Evolutionary conservation across 2,329 filamentous ascomycete species (phyloP).

Genomic region (Alternaria gansuensis): DNA sequence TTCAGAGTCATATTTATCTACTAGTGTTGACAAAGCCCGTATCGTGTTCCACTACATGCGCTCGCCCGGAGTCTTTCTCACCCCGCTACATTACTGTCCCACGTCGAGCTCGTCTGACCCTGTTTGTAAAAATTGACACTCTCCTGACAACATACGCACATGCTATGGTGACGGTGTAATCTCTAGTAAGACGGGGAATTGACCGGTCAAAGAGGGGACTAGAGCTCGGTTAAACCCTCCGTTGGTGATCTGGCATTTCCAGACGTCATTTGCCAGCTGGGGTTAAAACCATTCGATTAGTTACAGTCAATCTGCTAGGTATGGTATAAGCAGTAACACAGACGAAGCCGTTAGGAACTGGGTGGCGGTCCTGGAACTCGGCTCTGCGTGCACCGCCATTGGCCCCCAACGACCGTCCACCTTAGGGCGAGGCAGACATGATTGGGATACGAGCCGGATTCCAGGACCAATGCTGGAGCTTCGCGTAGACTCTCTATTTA

Average conservation of each 20-base stretch:
- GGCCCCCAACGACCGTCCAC: conserved; percentile 12
- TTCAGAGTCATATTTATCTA: neutral
- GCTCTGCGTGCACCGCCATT: conserved; percentile 18
- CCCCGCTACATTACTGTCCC: neutral
- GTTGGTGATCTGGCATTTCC: neutral
- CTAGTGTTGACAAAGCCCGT: neutral
- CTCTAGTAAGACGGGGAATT: conserved; percentile 9
- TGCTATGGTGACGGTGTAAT: conserved; percentile 8
- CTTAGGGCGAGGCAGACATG: conserved; percentile 27
- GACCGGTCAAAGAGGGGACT: conserved; percentile 7
- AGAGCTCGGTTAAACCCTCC: neutral
- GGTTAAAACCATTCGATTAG: neutral
- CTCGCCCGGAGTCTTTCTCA: neutral
- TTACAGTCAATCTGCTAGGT: neutral
- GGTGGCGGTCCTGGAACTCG: conserved; percentile 13
- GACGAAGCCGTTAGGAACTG: conserved; percentile 9
- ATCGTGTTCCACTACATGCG: neutral
- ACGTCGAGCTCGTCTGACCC: neutral
- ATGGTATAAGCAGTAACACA: conserved; percentile 11
- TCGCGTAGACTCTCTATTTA: conserved; percentile 14
- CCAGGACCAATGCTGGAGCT: conserved; percentile 1
- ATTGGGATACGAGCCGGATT: conserved; percentile 13
- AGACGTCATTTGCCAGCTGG: neutral
- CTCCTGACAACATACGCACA: neutral
- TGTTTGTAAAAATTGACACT: neutral